Evolutionary conservation across 2,329 filamentous ascomycete genomes (phyloP), one percentile per base, ranked within the genome.

Genomic region (Colletotrichum sp.): DNA sequence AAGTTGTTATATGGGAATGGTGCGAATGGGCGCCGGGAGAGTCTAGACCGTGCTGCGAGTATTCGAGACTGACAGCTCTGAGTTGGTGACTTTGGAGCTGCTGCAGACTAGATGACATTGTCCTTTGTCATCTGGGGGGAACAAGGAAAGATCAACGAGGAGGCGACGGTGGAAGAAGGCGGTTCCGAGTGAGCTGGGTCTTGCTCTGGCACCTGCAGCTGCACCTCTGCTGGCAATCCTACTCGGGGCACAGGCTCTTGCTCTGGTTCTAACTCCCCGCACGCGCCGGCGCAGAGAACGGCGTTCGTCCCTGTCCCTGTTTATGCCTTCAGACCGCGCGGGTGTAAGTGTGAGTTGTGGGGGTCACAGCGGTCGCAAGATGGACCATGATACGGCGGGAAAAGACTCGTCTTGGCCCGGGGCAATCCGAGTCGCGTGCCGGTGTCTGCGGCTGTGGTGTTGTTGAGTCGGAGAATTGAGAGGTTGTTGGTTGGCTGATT

Each of bases 91-190:
- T 80, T 77, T 82, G 82, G 76, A 81, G 69, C 55, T 81, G 79
- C 39, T 80, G 78, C 77, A 84, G 82, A 80, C 80, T 82, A 75
- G 83, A 81, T 82, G 86, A 85, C 87, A 88, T 88, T 80, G 83
- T 82, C 80, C 79, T 79, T 77, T 79, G 72, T 72, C 44, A 72
- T 77, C 66, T 73, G 67, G 16, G 76, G 78, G 79, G 78, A 78
- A 60, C 52, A 79, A 77, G 79, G 74, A 79, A 81, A 78, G 76
- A 81, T 81, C 78, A 79, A 81, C 79, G 76, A 72, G 77, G 80
- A 78, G 78, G 74, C 72, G 67, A 65, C 36, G 24, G 69, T 55
- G 39, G 69, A 60, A 59, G 75, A 63, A 21, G 66, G 66, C 75
- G 36, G 71, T 66, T 30, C 62, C 66, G 67, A 67, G 67, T 62